A percentile compares a stretch with the other conserved stretches of the same genome.
These are phyloP conservation scores for Colletotrichum sp. DNA, from an alignment of 2,329 filamentous ascomycete genomes.

Conservation along the genomic window DNA sequence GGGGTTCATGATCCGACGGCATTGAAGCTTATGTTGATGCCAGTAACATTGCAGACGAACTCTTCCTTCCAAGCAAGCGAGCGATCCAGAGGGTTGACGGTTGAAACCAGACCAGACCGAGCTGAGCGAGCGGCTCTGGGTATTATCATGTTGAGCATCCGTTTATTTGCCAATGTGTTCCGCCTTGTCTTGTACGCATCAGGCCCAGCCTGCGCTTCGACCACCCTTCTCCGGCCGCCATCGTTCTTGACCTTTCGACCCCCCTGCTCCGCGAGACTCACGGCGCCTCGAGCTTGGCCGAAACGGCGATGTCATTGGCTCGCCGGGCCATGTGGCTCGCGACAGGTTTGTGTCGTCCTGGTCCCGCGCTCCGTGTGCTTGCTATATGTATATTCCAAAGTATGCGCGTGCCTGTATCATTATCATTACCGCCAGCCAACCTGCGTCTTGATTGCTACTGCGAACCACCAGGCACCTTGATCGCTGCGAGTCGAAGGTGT, in stretches of 20 bases:
- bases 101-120: slow-evolving; percentile 15
- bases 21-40: background rate
- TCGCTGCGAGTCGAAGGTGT: background rate
- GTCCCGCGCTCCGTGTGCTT: background rate
- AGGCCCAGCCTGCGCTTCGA: slow-evolving; percentile 1
- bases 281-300: slow-evolving; percentile 16
- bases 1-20: slow-evolving; percentile 3
- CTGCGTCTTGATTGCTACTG: background rate
- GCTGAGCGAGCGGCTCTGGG: background rate
- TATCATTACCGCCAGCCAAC: background rate
- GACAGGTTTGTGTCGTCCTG: background rate
- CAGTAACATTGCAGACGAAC: background rate
- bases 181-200: background rate
- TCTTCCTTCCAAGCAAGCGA: background rate
- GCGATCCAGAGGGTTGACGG: background rate
- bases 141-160: background rate
- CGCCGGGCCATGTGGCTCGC: background rate
- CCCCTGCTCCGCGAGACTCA: slow-evolving; percentile 7
- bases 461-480: background rate
- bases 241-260: background rate
- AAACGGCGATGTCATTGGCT: slow-evolving; percentile 1
- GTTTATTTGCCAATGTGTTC: background rate
- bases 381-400: background rate
- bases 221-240: background rate
- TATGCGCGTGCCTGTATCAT: background rate